Conservation (phyloP, 495 filamentous ascomycete genomes). For the Xylaria cubensis region DNA sequence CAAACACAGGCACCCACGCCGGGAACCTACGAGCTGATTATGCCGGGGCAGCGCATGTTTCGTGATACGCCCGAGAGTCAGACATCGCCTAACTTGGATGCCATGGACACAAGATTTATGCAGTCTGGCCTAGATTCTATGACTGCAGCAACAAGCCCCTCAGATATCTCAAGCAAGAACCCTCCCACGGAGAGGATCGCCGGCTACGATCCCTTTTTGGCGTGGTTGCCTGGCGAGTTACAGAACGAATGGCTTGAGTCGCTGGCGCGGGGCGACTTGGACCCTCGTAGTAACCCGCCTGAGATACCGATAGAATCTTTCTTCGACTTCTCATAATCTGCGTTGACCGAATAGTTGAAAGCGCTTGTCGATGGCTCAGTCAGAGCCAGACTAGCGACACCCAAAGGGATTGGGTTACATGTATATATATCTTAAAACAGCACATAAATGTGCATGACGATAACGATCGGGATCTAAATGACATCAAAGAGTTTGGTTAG, state of each 20-base stretch:
- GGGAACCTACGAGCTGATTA: background rate
- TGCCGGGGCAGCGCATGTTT: background rate
- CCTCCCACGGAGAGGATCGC: background rate
- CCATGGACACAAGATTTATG: background rate
- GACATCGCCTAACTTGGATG: background rate
- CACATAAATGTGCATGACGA: background rate
- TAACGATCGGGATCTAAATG: background rate
- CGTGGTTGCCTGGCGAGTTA: slow-evolving; percentile 16
- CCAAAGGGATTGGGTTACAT: background rate
- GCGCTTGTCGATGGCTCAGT: background rate
- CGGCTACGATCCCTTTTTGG: slow-evolving; percentile 18
- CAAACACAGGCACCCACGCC: background rate
- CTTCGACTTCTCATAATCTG: slow-evolving; percentile 8
- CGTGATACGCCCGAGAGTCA: background rate
- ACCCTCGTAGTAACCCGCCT: background rate
- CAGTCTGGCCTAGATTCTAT: background rate
- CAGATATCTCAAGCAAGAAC: background rate
- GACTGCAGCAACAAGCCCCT: background rate
- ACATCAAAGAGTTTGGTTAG: background rate
- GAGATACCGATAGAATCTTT: background rate
- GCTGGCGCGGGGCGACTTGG: background rate
- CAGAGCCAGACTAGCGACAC: background rate
- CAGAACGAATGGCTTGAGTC: slow-evolving; percentile 24
- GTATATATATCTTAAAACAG: background rate
- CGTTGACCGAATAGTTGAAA: background rate